phyloP scores from a whole-genome alignment of 495 filamentous ascomycete genomes.

The Penicillium odoratum region DNA sequence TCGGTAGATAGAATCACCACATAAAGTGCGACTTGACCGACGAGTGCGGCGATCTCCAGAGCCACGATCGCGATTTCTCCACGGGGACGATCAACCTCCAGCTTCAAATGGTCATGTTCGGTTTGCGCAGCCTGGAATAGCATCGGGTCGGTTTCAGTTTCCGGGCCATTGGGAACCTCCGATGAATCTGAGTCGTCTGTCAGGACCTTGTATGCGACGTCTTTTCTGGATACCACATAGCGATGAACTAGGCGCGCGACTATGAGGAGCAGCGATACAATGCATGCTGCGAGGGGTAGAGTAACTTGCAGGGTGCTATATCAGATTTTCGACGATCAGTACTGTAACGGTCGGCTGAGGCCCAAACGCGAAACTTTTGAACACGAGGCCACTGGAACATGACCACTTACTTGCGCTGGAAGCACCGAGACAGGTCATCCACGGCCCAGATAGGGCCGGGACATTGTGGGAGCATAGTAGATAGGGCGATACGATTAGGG shows the following conservation, averaged over 20 bases:
- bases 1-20: slow-evolving; percentile 56
- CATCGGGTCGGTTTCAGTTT: slow-evolving; percentile 53
- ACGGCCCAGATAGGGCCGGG: slow-evolving; percentile 75
- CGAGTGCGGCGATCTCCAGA: slow-evolving; percentile 71
- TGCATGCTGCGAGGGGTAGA: slow-evolving; percentile 72
- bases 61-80: slow-evolving; percentile 68
- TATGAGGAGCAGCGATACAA: slow-evolving; percentile 68
- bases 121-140: slow-evolving; percentile 64
- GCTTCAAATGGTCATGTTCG: slow-evolving; percentile 63
- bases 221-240: slow-evolving; percentile 40
- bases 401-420: slow-evolving; percentile 72
- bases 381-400: neutral
- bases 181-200: slow-evolving; percentile 43
- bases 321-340: slow-evolving; percentile 20
- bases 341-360: slow-evolving; percentile 6
- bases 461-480: slow-evolving; percentile 71
- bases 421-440: slow-evolving; percentile 88
- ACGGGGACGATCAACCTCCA: slow-evolving; percentile 75
- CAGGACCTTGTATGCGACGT: slow-evolving; percentile 33
- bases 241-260: slow-evolving; percentile 54
- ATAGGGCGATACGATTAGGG: slow-evolving; percentile 10
- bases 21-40: slow-evolving; percentile 69
- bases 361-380: neutral
- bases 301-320: slow-evolving; percentile 80
- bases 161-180: slow-evolving; percentile 44